Conservation (phyloP, 768 basidiomycete species). For the Hemileccinum impolitum region DNA sequence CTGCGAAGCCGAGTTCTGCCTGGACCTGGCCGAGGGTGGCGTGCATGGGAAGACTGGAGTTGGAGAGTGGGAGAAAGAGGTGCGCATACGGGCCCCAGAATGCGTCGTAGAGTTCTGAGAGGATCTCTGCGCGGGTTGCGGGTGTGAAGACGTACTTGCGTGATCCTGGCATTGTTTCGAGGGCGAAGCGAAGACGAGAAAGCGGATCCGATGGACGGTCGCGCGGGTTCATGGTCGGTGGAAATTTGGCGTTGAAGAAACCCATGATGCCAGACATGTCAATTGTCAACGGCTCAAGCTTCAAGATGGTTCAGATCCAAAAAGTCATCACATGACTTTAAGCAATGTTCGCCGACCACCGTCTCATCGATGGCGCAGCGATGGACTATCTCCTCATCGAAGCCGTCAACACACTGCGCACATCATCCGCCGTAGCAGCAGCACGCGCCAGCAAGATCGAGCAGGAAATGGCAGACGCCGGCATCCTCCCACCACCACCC, state of each 20-base stretch:
- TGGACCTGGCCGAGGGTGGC: constrained; percentile 71
- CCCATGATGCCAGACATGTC: constrained; percentile 43
- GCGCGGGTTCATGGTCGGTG: constrained; percentile 51
- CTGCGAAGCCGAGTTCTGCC: constrained; percentile 49
- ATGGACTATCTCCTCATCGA: constrained; percentile 90
- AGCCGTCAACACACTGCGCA: constrained; percentile 68
- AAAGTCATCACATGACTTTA: no score
- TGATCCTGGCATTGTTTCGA: constrained; percentile 80
- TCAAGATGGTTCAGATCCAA: neutral
- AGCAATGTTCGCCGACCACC: no score
- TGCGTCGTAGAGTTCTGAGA: constrained; percentile 76
- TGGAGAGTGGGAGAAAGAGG: constrained; percentile 67
- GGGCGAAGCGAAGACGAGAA: constrained; percentile 67
- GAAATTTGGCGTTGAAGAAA: constrained; percentile 48
- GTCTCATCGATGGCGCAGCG: constrained; percentile 60
- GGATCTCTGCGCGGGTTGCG: constrained; percentile 72
- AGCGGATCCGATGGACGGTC: constrained; percentile 61
- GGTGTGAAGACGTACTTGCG: constrained; percentile 75
- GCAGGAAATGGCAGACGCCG: constrained; percentile 76
- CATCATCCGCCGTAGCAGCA: constrained; percentile 70
- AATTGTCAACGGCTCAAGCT: no score
- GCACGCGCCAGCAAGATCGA: constrained; percentile 66
- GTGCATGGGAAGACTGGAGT: constrained; percentile 59
- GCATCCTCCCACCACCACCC: constrained; percentile 52
- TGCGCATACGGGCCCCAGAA: constrained; percentile 78